Percentiles rank a stretch among this genome's conserved stretches.
phyloP scores from a whole-genome alignment of 768 basidiomycete species.

The Hygrophoropsis aurantiaca region DNA sequence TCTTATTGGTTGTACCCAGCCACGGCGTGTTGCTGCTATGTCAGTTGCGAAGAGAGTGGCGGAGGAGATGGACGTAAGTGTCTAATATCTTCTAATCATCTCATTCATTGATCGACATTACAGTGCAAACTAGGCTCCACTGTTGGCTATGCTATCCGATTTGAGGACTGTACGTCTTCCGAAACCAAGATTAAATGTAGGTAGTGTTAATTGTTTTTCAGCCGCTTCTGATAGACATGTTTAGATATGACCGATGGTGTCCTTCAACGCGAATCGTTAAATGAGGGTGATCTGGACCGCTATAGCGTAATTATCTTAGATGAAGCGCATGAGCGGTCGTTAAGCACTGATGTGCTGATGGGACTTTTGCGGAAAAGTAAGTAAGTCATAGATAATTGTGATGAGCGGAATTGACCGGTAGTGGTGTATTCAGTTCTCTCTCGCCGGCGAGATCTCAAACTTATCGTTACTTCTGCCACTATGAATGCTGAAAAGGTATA shows the following conservation, averaged over 20 bases:
- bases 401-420: constrained; percentile 2
- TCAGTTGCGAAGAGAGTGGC: constrained; percentile 99
- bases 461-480: constrained; percentile 97
- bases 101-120: constrained; percentile 6
- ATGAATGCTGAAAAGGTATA: constrained; percentile 98
- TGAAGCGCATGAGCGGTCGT: constrained; percentile 95
- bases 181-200: constrained; percentile 97
- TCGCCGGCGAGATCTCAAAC: constrained; percentile 86
- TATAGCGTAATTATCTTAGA: constrained; percentile 99
- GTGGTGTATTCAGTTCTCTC: constrained; percentile 60
- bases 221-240: neutral
- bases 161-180: constrained; percentile 93
- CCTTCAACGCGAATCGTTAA: constrained; percentile 93
- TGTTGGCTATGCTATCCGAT: constrained; percentile 97
- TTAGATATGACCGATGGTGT: constrained; percentile 99
- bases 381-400: constrained; percentile 20
- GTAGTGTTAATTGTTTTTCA: constrained; percentile 21
- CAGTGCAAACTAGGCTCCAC: constrained; percentile 86
- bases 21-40: constrained; percentile 98
- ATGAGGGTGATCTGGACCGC: constrained; percentile 96
- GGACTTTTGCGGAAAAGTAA: constrained; percentile 90
- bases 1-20: constrained; percentile 95
- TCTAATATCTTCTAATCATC: neutral
- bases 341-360: constrained; percentile 98
- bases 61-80: constrained; percentile 93